Conservation (phyloP, 2,329 filamentous ascomycete species). For the Purpureocillium lavendulum region DNA sequence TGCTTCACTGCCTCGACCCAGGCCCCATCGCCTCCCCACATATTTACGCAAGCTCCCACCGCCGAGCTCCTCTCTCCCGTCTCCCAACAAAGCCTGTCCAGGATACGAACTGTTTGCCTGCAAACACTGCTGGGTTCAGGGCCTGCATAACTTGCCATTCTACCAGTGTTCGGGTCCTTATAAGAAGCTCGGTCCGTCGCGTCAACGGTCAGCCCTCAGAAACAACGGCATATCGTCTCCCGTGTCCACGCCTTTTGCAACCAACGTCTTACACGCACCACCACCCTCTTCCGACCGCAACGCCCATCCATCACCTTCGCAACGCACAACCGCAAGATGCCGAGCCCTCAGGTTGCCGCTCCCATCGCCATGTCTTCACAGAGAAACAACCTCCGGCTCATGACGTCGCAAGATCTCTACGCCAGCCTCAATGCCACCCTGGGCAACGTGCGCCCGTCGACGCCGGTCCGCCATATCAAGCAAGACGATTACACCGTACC, state of each 20-base stretch:
- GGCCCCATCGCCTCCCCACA: conserved; percentile 9
- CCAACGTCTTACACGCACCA: no score
- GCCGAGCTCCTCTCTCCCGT: conserved; percentile 4
- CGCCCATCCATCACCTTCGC: background rate
- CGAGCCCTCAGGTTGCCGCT: conserved; percentile 26
- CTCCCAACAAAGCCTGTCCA: background rate
- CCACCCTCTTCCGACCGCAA: no score
- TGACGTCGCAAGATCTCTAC: conserved; percentile 42
- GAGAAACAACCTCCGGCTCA: conserved; percentile 32
- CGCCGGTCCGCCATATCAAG: conserved; percentile 41
- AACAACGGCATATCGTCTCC: no score
- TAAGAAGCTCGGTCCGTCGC: no score
- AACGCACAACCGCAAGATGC: conserved; percentile 18
- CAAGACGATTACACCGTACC: conserved; percentile 56
- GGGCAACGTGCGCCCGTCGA: conserved; percentile 29
- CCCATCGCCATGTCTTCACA: conserved; percentile 40
- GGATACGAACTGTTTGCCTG: no score
- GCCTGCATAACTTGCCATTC: no score
- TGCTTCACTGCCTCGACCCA: no score
- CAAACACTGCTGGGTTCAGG: no score
- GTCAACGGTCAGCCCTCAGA: no score
- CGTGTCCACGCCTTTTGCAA: no score
- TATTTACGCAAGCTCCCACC: conserved; percentile 14
- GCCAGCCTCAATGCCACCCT: conserved; percentile 45
- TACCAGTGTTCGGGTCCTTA: no score